phyloP scores from a whole-genome alignment of 768 basidiomycete species.

The Xerocomellus dryophilus region DNA sequence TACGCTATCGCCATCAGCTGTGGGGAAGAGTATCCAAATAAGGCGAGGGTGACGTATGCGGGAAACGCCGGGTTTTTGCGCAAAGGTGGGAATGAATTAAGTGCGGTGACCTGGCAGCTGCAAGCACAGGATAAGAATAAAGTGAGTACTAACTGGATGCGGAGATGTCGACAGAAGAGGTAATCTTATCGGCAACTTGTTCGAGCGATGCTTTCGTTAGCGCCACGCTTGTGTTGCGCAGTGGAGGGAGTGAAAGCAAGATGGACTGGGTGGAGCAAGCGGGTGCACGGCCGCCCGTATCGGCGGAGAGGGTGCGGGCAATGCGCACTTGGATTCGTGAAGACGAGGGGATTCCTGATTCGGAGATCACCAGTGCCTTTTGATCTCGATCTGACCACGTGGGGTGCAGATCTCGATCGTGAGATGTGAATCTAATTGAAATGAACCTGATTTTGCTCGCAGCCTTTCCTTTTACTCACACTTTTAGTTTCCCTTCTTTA shows the following conservation, averaged over 20 bases:
- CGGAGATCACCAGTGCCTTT: conserved; percentile 12
- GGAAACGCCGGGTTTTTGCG: no score
- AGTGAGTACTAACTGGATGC: no score
- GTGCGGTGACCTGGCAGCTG: no score
- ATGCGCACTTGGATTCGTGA: no score
- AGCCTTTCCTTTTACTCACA: conserved; percentile 30
- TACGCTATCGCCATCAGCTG: background rate
- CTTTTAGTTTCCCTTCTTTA: conserved; percentile 26
- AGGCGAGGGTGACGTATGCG: background rate
- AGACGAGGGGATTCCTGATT: background rate
- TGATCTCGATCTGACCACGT: conserved; percentile 34
- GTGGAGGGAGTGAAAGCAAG: no score
- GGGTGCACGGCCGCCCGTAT: no score
- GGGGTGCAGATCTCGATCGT: conserved; percentile 31
- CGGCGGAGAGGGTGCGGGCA: background rate
- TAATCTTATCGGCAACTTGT: no score
- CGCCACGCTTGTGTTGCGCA: no score
- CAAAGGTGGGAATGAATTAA: background rate
- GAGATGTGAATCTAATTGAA: conserved; percentile 35
- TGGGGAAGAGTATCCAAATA: conserved; percentile 4
- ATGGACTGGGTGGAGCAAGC: no score
- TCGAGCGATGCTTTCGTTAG: no score
- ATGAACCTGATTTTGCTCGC: conserved; percentile 32
- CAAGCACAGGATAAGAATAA: no score
- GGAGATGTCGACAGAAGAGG: no score